These are phyloP conservation scores for Aeschynomene evenia DNA, from an alignment of 306 rosid species.

Conservation along the genomic window DNA sequence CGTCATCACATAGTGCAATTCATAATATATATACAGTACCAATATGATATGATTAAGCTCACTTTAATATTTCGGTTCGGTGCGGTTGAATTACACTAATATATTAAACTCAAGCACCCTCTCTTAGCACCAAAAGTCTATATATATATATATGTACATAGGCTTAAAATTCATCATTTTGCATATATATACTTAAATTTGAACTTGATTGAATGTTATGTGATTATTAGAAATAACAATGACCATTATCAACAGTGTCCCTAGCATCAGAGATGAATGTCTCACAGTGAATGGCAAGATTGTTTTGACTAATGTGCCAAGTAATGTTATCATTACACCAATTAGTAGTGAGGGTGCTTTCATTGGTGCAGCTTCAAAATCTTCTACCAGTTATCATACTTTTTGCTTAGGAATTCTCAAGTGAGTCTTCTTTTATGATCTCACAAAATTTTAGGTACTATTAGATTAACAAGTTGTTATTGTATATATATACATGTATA, in stretches of 20 bases:
- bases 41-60: not conserved
- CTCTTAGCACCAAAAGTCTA: not conserved
- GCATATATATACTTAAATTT: not conserved
- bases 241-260: not conserved
- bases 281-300: conserved; percentile 1
- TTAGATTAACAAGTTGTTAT: no score
- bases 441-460: no score
- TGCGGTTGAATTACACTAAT: not conserved
- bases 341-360: not conserved
- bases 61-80: not conserved
- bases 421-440: not conserved
- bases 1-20: not conserved
- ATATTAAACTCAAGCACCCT: not conserved
- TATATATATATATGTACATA: no score
- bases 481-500: no score
- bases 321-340: not conserved
- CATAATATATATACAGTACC: no score
- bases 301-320: not conserved
- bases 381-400: not conserved
- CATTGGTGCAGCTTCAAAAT: not conserved
- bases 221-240: not conserved
- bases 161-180: not conserved
- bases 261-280: not conserved
- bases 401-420: conserved; percentile 8
- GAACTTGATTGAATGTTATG: not conserved